Evolutionary conservation across 371 early-diverging fungal genomes (phyloP), one percentile per base, ranked within the genome.

Genomic region (Actinomortierella ambigua): DNA sequence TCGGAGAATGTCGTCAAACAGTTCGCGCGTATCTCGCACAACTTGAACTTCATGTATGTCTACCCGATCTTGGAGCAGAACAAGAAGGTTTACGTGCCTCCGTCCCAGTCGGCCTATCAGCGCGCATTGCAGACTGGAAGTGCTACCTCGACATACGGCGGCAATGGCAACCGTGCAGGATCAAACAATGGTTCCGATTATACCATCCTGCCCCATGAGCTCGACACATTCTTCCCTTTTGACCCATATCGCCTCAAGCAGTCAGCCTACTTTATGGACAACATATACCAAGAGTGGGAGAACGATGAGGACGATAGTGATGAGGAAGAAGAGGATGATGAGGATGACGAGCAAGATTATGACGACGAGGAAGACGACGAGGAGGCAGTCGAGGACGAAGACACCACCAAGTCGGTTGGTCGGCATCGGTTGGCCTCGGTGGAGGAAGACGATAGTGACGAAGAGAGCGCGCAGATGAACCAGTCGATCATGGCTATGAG

Each of bases 201-300:
- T 20, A 27, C 61, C 63, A 26, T 71, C 69, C 57, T 49, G 18
- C 79, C 76, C 3, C 78, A 79, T 5, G 82, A 82, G 22, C 84
- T 95, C 11, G 94, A 94, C 39, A 82, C 92, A 0, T 96, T 95
- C 69, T 97, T 97, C 77, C 98, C 98, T 6, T 97, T 95, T 57
- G 98, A 97, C 68, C 98, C 98, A 17, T 90, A 92, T 68, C 80
- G 86, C n/a, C 79, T 96, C 3, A 85, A 86, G 24, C 78, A 82
- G 57, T 89, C 90, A 51, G 80, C 79, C 23, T 60, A 62, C 3
- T 91, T 81, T 60, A 80, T 93, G 34, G 81, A 86, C 14, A 55
- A 60, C 13, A 83, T 90, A 6, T 91, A 93, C 68, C 81, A 81
- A 48, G 88, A 86, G 55, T 92, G 93, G 91, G 70, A 78, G 29